These are phyloP conservation scores for Malassezia slooffiae DNA, from an alignment of 1,284 basidiomycete genomes.

Conservation along the genomic window DNA sequence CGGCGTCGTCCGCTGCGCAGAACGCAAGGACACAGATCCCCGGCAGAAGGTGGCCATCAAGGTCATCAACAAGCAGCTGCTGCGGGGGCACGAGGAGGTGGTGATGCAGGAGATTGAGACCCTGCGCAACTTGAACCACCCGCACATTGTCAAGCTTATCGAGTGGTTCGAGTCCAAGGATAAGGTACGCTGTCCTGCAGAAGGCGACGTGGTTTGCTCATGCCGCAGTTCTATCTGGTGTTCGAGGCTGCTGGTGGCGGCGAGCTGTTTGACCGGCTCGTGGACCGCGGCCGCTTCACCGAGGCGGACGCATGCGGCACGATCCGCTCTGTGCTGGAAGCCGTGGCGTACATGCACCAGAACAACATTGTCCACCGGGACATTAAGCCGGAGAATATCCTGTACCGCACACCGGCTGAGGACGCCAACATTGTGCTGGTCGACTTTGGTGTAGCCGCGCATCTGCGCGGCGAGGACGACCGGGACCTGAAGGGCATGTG, in stretches of 20 bases:
- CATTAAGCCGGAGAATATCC: constrained; percentile 67
- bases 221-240: constrained; percentile 45
- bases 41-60: constrained; percentile 37
- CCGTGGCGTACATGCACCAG: constrained; percentile 41
- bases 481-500: constrained; percentile 72
- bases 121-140: constrained; percentile 41
- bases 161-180: constrained; percentile 47
- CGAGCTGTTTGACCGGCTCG: constrained; percentile 47
- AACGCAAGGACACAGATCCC: constrained; percentile 15
- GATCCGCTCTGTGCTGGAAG: constrained; percentile 35
- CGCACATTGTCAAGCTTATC: constrained; percentile 52
- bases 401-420: constrained; percentile 63
- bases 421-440: constrained; percentile 51
- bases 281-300: constrained; percentile 38
- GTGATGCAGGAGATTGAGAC: constrained; percentile 45
- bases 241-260: constrained; percentile 48
- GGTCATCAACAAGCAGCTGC: constrained; percentile 40
- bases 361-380: constrained; percentile 44
- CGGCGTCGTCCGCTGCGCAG: constrained; percentile 33
- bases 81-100: constrained; percentile 38
- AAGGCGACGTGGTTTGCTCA: background rate
- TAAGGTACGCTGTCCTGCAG: constrained; percentile 13
- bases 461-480: constrained; percentile 52
- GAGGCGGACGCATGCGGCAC: constrained; percentile 44
- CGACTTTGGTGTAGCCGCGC: constrained; percentile 72